Base-by-base conservation (phyloP, 106 monocot genomes). In the Alisma plantagoaquatica region DNA sequence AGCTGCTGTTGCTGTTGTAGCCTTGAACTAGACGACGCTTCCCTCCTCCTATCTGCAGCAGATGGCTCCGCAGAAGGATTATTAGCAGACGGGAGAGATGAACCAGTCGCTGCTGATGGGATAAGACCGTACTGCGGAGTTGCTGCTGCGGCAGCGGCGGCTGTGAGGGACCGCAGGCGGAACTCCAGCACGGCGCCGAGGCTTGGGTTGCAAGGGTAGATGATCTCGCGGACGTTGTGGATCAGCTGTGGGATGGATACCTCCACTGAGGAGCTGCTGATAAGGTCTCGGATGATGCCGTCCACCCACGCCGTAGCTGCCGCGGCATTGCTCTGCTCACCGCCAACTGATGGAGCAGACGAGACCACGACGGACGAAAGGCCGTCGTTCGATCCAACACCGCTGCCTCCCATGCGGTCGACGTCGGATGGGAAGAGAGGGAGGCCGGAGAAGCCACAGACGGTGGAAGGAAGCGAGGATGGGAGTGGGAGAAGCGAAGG, bases 141-240 rank as follows among this genome's bases (percentile, higher is more conserved):
- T 7, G 24, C 48, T 33, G 46, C 23, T 24, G 3, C 45, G 45
- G 23, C 31, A n/a, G n/a, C 21, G 51, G 23, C 33, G 41, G 61
- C 44, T 9, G 62, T 46, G 45, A 94, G 83, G 14, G 69, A 70
- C 18, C 80, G 87, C 21, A 94, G 80, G 33, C 87, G 80, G 66
- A 48, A 68, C 75, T 96, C 96, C 45, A 96, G 68, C 15, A 74
- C 41, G 31, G 81, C 43, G 4, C 89, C 96, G 25, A 96, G 75
- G 65, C 46, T 53, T 0, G 96, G 96, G 68, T 96, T 89, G 68
- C 89, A 96, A 3, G 96, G 96, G 14, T 70, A 73, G 54, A 96
- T 78, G 68, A 96, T 71, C 56, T 96, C 89, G 1, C 89, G 72
- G 20, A 89, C 87, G 53, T 78, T 89, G 46, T 81, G 61, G 51